Evolutionary conservation across 768 basidiomycete genomes (phyloP).

Genomic region (Suillus luteus): DNA sequence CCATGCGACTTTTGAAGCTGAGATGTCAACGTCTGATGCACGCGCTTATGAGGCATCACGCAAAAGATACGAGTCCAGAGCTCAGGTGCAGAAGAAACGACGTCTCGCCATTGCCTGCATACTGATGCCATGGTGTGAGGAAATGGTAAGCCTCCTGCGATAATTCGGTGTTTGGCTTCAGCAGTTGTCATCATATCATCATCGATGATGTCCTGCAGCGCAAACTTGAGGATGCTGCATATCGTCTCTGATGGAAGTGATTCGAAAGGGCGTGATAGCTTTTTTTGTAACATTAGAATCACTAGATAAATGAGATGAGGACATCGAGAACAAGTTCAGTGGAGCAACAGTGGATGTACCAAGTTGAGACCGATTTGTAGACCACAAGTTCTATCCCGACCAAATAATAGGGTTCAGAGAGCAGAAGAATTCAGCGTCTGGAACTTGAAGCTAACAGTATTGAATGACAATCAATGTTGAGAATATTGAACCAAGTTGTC

Average conservation of each 20-base stretch:
- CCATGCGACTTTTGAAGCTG: background rate
- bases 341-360: background rate
- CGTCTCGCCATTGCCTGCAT: background rate
- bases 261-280: background rate
- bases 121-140: constrained; percentile 2
- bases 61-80: background rate
- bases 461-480: no score
- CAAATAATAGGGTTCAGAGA: background rate
- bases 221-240: background rate
- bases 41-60: background rate
- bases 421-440: no score
- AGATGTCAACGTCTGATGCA: background rate
- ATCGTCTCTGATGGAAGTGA: background rate
- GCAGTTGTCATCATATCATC: background rate
- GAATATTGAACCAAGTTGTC: no score
- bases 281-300: constrained; percentile 39
- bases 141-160: background rate
- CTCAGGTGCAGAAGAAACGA: background rate
- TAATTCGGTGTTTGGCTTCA: background rate
- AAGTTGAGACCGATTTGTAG: background rate
- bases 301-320: background rate
- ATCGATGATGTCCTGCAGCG: background rate
- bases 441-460: no score
- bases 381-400: background rate
- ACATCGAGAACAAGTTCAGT: background rate